phyloP scores from a whole-genome alignment of 192 early-diverging fungal species.

The Chytriomyces hyalinus region DNA sequence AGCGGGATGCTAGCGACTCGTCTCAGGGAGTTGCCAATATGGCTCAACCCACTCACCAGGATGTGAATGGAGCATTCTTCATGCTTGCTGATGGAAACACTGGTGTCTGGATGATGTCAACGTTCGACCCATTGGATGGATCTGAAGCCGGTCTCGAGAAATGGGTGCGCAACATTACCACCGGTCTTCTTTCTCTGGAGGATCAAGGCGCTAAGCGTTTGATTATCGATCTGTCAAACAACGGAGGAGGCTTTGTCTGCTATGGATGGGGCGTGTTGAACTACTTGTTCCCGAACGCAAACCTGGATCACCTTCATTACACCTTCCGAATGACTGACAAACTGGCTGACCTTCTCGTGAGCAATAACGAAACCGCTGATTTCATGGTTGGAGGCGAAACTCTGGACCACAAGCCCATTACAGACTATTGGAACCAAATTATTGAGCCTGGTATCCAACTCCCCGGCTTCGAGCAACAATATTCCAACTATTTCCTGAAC shows the following conservation, averaged over 20 bases:
- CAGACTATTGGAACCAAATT: neutral
- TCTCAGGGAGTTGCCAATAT: neutral
- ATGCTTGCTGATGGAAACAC: constrained; percentile 18
- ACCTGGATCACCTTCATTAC: neutral
- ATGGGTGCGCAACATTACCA: constrained; percentile 36
- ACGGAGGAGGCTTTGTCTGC: constrained; percentile 42
- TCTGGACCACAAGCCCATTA: neutral
- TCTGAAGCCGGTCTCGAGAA: neutral
- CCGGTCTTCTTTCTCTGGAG: constrained; percentile 36
- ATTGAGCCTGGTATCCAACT: neutral
- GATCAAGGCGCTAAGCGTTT: constrained; percentile 34
- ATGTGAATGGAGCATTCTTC: constrained; percentile 16
- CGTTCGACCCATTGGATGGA: neutral
- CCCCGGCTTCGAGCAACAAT: neutral
- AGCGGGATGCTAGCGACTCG: neutral
- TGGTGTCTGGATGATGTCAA: constrained; percentile 33
- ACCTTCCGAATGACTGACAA: neutral
- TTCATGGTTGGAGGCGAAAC: neutral
- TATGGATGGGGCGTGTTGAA: constrained; percentile 2
- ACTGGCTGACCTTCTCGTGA: constrained; percentile 3
- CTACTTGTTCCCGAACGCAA: constrained; percentile 3
- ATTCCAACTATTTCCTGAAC: neutral
- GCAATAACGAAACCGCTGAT: neutral
- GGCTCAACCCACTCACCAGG: neutral
- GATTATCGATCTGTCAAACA: constrained; percentile 44